Conservation (phyloP, 371 early-diverging fungal genomes). For the Syncephalastrum racemosum region DNA sequence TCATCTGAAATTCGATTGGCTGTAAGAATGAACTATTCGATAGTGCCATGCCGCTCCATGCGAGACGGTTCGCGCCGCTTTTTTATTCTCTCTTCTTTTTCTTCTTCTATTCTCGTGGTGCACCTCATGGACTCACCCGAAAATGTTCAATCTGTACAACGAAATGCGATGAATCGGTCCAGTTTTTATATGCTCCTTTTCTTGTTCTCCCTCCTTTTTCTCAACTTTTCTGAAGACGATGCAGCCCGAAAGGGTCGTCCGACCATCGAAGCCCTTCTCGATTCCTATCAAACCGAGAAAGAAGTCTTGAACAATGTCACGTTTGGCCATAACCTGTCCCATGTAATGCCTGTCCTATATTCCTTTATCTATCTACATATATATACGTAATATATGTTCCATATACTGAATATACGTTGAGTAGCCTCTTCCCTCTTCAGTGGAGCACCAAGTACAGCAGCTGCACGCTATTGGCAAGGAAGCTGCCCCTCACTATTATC, state of each 20-base stretch:
- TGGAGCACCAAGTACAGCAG: slow-evolving; percentile 32
- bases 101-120: too few relatives aligned
- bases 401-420: background rate
- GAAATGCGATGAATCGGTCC: slow-evolving; percentile 42
- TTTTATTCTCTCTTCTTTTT: too few relatives aligned
- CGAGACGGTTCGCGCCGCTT: too few relatives aligned
- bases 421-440: slow-evolving; percentile 44
- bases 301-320: slow-evolving; percentile 46
- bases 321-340: slow-evolving; percentile 49
- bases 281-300: slow-evolving; percentile 41
- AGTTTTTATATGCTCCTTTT: slow-evolving; percentile 51
- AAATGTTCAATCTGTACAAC: slow-evolving; percentile 25
- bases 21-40: too few relatives aligned
- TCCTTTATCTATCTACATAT: background rate
- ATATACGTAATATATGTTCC: too few relatives aligned
- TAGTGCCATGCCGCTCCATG: too few relatives aligned
- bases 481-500: slow-evolving; percentile 48
- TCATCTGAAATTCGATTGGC: too few relatives aligned
- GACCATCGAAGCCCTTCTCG: slow-evolving; percentile 34
- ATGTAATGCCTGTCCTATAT: slow-evolving; percentile 38
- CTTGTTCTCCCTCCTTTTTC: slow-evolving; percentile 39
- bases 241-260: slow-evolving; percentile 27
- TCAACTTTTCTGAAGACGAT: slow-evolving; percentile 47
- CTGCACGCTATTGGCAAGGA: slow-evolving; percentile 21
- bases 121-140: slow-evolving; percentile 14